Evolutionary conservation across 2,329 filamentous ascomycete species (phyloP).

Genomic region (Penicillium sp.): DNA sequence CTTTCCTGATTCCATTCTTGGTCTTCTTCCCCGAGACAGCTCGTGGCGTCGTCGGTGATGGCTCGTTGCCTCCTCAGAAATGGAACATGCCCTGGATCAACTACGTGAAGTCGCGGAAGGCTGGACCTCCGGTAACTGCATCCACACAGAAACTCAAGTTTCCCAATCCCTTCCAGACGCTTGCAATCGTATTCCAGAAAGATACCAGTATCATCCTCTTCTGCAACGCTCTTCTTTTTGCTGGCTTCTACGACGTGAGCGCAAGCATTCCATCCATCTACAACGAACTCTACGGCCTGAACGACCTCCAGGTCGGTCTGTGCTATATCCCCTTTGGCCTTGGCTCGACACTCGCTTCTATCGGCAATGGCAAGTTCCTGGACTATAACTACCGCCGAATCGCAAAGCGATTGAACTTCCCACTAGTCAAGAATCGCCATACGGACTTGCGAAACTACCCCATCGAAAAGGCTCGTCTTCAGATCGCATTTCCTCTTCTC

Average conservation of each 20-base stretch:
- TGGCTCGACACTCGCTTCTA: conserved; percentile 40
- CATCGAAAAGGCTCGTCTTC: conserved; percentile 44
- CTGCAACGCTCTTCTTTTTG: conserved; percentile 38
- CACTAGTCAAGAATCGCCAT: conserved; percentile 33
- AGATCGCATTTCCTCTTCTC: conserved; percentile 41
- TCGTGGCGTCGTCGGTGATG: conserved; percentile 39
- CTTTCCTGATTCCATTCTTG: conserved; percentile 37
- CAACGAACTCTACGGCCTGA: conserved; percentile 37
- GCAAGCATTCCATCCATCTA: conserved; percentile 41
- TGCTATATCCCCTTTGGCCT: conserved; percentile 45
- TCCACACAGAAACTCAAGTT: conserved; percentile 27
- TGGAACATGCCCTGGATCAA: conserved; percentile 38
- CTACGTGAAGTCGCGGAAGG: conserved; percentile 29
- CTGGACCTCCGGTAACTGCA: conserved; percentile 6
- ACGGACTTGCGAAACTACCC: conserved; percentile 42
- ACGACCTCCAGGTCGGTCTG: conserved; percentile 42
- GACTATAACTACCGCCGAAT: conserved; percentile 45
- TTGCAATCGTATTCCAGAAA: conserved; percentile 34
- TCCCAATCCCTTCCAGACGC: conserved; percentile 40
- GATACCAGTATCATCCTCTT: conserved; percentile 39
- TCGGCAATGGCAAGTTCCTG: conserved; percentile 40
- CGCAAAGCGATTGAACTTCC: conserved; percentile 31
- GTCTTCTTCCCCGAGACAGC: conserved; percentile 39
- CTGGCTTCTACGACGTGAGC: conserved; percentile 44
- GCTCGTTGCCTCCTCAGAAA: conserved; percentile 34